phyloP scores from a whole-genome alignment of 371 early-diverging fungal species.

The Mucor indicus region DNA sequence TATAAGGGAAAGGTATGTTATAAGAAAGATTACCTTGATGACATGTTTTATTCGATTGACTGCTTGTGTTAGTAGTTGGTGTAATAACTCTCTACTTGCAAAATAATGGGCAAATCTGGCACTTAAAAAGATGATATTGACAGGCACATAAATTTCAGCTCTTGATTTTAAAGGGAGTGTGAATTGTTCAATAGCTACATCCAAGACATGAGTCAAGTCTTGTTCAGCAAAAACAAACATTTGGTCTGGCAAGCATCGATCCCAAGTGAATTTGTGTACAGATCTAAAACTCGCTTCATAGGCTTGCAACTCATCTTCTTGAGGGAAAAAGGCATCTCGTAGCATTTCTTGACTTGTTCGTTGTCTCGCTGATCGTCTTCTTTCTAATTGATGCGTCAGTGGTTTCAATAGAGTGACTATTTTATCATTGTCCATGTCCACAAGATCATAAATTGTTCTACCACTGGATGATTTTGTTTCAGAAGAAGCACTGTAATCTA shows the following conservation, averaged over 20 bases:
- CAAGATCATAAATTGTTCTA: conserved; percentile 73
- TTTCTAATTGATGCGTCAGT: neutral
- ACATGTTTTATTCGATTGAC: conserved; percentile 56
- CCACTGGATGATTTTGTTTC: conserved; percentile 67
- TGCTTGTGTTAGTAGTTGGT: conserved; percentile 59
- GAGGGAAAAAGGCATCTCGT: too few species aligned
- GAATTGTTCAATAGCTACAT: conserved; percentile 62
- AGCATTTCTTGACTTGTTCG: conserved; percentile 8
- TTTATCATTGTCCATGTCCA: conserved; percentile 54
- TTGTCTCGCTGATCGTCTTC: neutral
- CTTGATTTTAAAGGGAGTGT: conserved; percentile 52
- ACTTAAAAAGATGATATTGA: conserved; percentile 82
- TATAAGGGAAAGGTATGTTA: neutral
- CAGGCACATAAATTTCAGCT: conserved; percentile 69
- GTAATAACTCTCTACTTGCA: conserved; percentile 66
- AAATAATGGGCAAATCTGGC: conserved; percentile 86
- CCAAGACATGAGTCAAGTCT: conserved; percentile 66
- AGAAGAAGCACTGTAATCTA: conserved; percentile 77
- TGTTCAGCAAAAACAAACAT: conserved; percentile 87
- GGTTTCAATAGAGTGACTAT: conserved; percentile 43
- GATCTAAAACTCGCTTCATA: conserved; percentile 32
- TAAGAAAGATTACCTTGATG: conserved; percentile 41
- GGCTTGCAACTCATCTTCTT: conserved; percentile 2
- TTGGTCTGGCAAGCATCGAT: conserved; percentile 75
- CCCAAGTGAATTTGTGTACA: conserved; percentile 71